A percentile compares a stretch with the other conserved stretches of the same genome.
Conservation (phyloP, 148 eudicot species). For the Oxyria digyna region DNA sequence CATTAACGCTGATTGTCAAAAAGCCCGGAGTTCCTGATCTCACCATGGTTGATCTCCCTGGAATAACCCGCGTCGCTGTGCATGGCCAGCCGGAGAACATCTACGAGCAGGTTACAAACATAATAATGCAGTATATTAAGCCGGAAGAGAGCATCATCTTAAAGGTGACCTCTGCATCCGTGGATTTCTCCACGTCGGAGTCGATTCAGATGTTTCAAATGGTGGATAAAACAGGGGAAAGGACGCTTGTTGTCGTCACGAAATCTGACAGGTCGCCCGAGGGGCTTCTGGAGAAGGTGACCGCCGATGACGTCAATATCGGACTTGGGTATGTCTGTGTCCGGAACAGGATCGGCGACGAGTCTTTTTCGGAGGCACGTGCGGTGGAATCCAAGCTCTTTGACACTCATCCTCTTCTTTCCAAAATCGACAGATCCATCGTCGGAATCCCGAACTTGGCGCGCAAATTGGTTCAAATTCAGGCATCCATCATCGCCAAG, state of each 20-base stretch:
- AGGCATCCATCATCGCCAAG: background rate
- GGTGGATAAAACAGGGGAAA: background rate
- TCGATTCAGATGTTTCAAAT: background rate
- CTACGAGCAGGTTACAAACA: slow-evolving; percentile 14
- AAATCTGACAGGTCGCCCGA: background rate
- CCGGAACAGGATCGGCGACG: background rate
- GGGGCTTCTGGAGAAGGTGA: background rate
- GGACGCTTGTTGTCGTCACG: background rate
- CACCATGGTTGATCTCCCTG: slow-evolving; percentile 14
- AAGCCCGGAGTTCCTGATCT: background rate
- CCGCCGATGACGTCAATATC: background rate
- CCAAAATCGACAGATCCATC: background rate
- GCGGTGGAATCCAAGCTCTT: background rate
- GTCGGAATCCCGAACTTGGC: background rate
- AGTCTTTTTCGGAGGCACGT: background rate
- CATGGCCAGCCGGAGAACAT: slow-evolving; percentile 22
- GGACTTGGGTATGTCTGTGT: slow-evolving; percentile 1
- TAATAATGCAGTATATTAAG: background rate
- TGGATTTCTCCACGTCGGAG: slow-evolving; percentile 1
- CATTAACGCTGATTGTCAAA: background rate
- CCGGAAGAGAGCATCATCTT: slow-evolving; percentile 2
- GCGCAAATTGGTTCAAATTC: background rate
- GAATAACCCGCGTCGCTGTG: slow-evolving; percentile 19
- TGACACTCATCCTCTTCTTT: background rate
- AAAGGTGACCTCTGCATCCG: slow-evolving; percentile 1